Evolutionary conservation across 305 asterid species (phyloP), one percentile per base, ranked within the genome.

Genomic region (Fraxinus xanthoxyloides): DNA sequence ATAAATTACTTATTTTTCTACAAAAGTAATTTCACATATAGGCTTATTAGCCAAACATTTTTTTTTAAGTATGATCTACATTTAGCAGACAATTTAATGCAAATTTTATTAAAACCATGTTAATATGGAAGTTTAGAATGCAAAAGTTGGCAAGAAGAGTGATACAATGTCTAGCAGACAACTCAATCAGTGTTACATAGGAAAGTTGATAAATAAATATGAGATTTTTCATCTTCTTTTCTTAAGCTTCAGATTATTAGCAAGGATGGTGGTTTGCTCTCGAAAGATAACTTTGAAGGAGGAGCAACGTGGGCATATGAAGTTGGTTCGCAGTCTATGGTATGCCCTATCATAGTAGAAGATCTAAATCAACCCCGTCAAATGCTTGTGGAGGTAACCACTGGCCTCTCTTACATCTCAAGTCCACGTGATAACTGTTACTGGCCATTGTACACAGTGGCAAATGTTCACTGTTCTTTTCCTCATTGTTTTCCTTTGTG

Each of bases 281-380:
- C 84, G 51, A 90, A 86, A 85, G 95, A 90, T 75, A 88, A 87
- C 79, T 81, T 80, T 75, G 95, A 89, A 77, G 92, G 94, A 43
- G 97, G 97, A 82, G 97, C 93, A 38, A 93, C 97, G 0, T 93
- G 98, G 97, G 98, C 93, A 0, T 92, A 90, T 80, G 98, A 93
- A 90, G 89, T 93, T 30, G 97, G 97, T 19, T 90, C 92, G 5
- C 92, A 91, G 80, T 88, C 94, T 65, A 88, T 83, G 90, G 89
- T 87, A 84, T 92, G 97, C 82, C 98, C 97, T 7, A 93, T 93
- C 56, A 84, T 90, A 75, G 94, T 93, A 26, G 97, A 93, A 92
- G 92, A 93, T 86, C 89, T 92, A 15, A 90, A 91, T 89, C 90
- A 89, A 76, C 95, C 93, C 75, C 87, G 91, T 40, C 95, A 92